These are phyloP conservation scores for Wickerhamiella musiphila DNA, from an alignment of 805 yeast genomes.

Conservation along the genomic window DNA sequence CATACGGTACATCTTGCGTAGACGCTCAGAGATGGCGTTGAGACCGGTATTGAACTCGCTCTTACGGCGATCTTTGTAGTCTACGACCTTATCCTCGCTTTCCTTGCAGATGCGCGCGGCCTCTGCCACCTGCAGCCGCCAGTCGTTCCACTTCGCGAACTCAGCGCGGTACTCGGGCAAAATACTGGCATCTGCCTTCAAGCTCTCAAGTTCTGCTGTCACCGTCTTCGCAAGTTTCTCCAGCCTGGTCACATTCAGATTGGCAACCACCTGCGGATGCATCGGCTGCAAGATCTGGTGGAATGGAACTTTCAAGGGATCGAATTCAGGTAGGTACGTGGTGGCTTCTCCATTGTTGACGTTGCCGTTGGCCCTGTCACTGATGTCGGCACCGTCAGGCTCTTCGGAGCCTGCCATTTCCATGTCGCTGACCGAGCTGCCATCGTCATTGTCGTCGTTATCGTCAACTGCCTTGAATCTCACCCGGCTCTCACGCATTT, in stretches of 20 bases:
- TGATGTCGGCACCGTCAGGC: background rate
- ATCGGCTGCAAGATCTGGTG: constrained; percentile 11
- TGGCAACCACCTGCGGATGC: constrained; percentile 13
- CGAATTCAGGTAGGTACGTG: too few relatives aligned
- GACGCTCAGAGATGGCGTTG: constrained; percentile 62
- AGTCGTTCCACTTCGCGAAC: constrained; percentile 40
- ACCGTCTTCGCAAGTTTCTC: constrained; percentile 9
- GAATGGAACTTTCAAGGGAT: too few relatives aligned
- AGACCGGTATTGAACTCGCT: constrained; percentile 93
- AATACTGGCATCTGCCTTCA: constrained; percentile 53
- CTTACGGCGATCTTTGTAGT: constrained; percentile 50
- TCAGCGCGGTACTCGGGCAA: constrained; percentile 61
- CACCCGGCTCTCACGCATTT: background rate
- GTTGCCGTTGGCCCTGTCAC: background rate
- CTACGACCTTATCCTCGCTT: constrained; percentile 43
- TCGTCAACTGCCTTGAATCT: too few relatives aligned
- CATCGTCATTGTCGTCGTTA: background rate
- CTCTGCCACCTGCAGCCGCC: constrained; percentile 48
- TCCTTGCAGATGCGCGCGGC: constrained; percentile 54
- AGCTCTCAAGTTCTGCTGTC: constrained; percentile 28
- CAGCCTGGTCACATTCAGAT: constrained; percentile 8
- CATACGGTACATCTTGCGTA: constrained; percentile 96
- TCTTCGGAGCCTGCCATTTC: background rate
- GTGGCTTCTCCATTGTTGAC: too few relatives aligned
- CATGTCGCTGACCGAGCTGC: background rate